Percentiles rank a stretch among this genome's conserved stretches.
These are phyloP conservation scores for Ampelomyces quisqualis DNA, from an alignment of 2,329 filamentous ascomycete genomes.

Conservation along the genomic window DNA sequence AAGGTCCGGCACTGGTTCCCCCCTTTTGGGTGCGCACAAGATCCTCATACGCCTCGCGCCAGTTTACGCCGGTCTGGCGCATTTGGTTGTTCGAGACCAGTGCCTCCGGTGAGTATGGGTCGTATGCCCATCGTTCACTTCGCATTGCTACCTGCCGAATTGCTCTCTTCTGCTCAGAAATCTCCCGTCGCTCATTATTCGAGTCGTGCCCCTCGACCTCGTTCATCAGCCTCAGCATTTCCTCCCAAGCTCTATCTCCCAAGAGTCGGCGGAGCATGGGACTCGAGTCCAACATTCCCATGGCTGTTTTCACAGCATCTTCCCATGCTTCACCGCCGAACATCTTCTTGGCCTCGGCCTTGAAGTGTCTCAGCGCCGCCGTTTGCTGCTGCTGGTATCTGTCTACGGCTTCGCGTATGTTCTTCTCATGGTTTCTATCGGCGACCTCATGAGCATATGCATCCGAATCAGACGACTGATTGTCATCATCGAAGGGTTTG, in stretches of 20 bases:
- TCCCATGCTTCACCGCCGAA: conserved; percentile 8
- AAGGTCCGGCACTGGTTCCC: not conserved
- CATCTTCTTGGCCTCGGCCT: conserved; percentile 10
- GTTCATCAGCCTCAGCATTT: not conserved
- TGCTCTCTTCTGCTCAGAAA: no score
- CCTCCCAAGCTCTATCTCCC: conserved; percentile 1
- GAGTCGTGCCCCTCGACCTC: no score
- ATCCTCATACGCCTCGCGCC: conserved; percentile 62
- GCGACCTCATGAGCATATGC: conserved; percentile 3
- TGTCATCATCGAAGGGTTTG: conserved; percentile 25
- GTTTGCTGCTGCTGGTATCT: no score
- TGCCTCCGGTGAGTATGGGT: conserved; percentile 55
- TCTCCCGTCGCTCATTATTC: no score
- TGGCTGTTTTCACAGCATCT: not conserved
- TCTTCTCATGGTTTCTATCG: not conserved
- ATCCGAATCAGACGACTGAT: not conserved
- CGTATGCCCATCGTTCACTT: conserved; percentile 4
- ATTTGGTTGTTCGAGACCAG: conserved; percentile 51
- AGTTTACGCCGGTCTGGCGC: conserved; percentile 45
- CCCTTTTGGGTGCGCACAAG: conserved; percentile 44
- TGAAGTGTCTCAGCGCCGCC: conserved; percentile 7
- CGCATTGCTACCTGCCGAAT: no score
- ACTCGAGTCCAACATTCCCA: not conserved
- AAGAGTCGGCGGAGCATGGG: not conserved
- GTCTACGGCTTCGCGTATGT: not conserved